Conservation (phyloP, 768 basidiomycete species). For the Astraeus odoratus region DNA sequence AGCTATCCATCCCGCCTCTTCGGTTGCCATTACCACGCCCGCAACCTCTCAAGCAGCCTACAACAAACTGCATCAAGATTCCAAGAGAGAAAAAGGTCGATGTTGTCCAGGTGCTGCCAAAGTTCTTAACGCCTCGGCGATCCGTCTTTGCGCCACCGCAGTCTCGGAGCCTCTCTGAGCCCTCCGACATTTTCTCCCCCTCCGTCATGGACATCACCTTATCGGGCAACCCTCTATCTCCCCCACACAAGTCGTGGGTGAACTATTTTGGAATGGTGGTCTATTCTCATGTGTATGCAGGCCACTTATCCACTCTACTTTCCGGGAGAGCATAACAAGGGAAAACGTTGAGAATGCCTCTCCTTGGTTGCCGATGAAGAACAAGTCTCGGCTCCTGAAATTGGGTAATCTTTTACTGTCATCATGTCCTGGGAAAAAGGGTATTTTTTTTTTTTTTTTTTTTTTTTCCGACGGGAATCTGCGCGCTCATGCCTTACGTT, state of each 20-base stretch:
- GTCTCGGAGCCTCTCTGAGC: constrained; percentile 2
- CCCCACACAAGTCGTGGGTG: constrained; percentile 15
- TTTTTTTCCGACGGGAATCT: neutral
- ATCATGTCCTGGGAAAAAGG: constrained; percentile 95
- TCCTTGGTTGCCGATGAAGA: constrained; percentile 2
- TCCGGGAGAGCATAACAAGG: constrained; percentile 11
- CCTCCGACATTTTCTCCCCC: constrained; percentile 4
- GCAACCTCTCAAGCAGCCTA: constrained; percentile 17
- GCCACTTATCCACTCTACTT: constrained; percentile 14
- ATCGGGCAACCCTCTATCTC: constrained; percentile 3
- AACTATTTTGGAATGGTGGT: neutral
- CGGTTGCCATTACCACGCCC: constrained; percentile 14
- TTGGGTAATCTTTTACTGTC: constrained; percentile 87
- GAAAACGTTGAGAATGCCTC: constrained; percentile 7
- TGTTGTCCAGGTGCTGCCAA: neutral
- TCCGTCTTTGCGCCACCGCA: neutral
- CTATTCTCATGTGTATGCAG: constrained; percentile 6
- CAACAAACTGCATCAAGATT: constrained; percentile 2
- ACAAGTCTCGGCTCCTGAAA: constrained; percentile 18
- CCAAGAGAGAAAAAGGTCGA: neutral
- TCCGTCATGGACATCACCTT: constrained; percentile 8
- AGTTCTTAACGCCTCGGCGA: neutral
- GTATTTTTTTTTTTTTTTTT: constrained; percentile 27
- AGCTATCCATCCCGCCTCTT: constrained; percentile 11
- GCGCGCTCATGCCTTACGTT: neutral